Percentiles rank a stretch among this genome's conserved stretches.
Conservation (phyloP, 495 filamentous ascomycete species). For the Penicillium waksmanii region DNA sequence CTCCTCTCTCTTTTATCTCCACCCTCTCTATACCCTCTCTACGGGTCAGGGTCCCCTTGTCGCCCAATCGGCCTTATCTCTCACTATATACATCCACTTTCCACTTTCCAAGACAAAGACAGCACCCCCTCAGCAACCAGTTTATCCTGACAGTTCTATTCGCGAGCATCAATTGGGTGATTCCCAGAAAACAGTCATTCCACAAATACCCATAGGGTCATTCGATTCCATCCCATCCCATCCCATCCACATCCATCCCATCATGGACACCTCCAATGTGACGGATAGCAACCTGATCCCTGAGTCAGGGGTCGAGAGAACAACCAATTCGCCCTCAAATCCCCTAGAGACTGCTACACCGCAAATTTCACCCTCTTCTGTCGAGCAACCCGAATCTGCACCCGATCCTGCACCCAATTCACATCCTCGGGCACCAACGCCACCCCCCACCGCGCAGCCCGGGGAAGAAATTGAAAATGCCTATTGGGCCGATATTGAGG, state of each 20-base stretch:
- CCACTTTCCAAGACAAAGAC: too few relatives aligned
- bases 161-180: not conserved
- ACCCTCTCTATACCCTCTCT: conserved; percentile 21
- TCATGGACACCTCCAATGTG: conserved; percentile 31
- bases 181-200: not conserved
- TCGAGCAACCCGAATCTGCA: conserved; percentile 7
- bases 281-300: conserved; percentile 3
- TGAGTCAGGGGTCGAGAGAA: conserved; percentile 4
- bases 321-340: conserved; percentile 4
- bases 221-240: not conserved
- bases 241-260: not conserved
- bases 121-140: not conserved
- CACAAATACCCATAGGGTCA: not conserved
- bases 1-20: conserved; percentile 10
- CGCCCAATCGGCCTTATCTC: conserved; percentile 18
- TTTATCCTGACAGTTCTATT: not conserved
- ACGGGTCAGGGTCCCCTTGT: conserved; percentile 1
- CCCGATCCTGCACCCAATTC: conserved; percentile 9
- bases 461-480: conserved; percentile 44
- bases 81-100: conserved; percentile 5
- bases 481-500: conserved; percentile 53
- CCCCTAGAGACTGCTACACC: not conserved
- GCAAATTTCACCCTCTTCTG: not conserved
- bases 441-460: conserved; percentile 9
- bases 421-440: conserved; percentile 13